phyloP scores from a whole-genome alignment of 1,139 yeast genomes.

The Diutina pseudorugosa region DNA sequence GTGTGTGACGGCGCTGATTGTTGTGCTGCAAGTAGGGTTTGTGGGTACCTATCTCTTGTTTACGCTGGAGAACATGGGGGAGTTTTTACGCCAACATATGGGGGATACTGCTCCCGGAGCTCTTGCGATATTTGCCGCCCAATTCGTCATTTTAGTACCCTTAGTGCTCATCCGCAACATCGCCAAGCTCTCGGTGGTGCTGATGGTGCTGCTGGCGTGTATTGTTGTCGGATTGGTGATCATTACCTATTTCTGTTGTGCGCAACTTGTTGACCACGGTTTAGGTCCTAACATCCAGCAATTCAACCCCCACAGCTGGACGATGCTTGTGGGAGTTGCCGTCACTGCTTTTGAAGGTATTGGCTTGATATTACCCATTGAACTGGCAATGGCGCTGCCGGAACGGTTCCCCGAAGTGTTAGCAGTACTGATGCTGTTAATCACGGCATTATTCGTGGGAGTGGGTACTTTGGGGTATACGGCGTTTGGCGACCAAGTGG shows the following conservation, averaged over 20 bases:
- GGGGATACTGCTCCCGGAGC: background rate
- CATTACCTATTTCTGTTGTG: slow-evolving; percentile 44
- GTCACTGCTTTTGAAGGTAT: slow-evolving; percentile 77
- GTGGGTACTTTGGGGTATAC: slow-evolving; percentile 60
- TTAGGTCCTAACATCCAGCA: slow-evolving; percentile 33
- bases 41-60: slow-evolving; percentile 68
- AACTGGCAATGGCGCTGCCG: slow-evolving; percentile 64
- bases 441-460: slow-evolving; percentile 46
- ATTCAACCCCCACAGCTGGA: slow-evolving; percentile 53
- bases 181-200: slow-evolving; percentile 55
- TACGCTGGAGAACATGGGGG: slow-evolving; percentile 55
- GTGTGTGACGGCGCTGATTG: slow-evolving; percentile 48
- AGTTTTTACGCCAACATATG: slow-evolving; percentile 26
- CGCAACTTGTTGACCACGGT: slow-evolving; percentile 35
- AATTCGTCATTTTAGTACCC: slow-evolving; percentile 51
- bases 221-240: slow-evolving; percentile 53
- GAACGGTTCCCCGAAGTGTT: slow-evolving; percentile 59
- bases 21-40: slow-evolving; percentile 63
- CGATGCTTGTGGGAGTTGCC: slow-evolving; percentile 69
- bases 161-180: slow-evolving; percentile 61
- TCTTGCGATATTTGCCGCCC: slow-evolving; percentile 32
- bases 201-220: slow-evolving; percentile 54
- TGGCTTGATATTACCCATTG: slow-evolving; percentile 66
- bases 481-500: slow-evolving; percentile 54
- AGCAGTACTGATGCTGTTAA: slow-evolving; percentile 42